Evolutionary conservation across 768 basidiomycete species (phyloP).

Genomic region (Suillus bovinus): DNA sequence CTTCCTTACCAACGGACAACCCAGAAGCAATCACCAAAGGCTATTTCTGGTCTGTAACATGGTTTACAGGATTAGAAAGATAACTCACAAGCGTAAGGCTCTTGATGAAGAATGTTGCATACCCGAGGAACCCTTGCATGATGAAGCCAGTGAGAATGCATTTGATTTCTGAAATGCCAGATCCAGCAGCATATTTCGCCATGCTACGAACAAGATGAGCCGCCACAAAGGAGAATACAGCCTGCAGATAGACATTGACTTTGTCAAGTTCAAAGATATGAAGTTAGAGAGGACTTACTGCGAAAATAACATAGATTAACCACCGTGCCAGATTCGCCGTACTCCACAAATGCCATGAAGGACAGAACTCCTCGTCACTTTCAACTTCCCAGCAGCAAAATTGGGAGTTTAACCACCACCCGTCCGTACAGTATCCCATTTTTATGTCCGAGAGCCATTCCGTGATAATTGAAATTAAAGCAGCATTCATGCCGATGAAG

Average conservation of each 20-base stretch:
- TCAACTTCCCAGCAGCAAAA: constrained; percentile 99
- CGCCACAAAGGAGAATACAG: constrained; percentile 79
- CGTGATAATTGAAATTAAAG: constrained; percentile 90
- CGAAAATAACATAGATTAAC: constrained; percentile 85
- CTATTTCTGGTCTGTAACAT: constrained; percentile 42
- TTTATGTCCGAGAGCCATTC: constrained; percentile 98
- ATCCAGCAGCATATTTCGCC: constrained; percentile 95
- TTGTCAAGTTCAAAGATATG: neutral
- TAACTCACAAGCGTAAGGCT: constrained; percentile 82
- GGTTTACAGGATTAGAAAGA: constrained; percentile 3
- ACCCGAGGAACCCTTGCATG: constrained; percentile 93
- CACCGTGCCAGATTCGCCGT: constrained; percentile 68
- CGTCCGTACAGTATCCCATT: constrained; percentile 94
- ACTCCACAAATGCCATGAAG: constrained; percentile 94
- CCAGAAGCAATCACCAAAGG: constrained; percentile 97
- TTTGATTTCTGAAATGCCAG: constrained; percentile 98
- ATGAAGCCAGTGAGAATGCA: constrained; percentile 96
- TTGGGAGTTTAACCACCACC: constrained; percentile 98
- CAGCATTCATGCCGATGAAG: constrained; percentile 92
- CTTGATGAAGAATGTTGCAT: constrained; percentile 91
- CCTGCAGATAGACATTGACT: constrained; percentile 44
- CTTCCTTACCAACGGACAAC: constrained; percentile 96
- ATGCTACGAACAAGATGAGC: constrained; percentile 86
- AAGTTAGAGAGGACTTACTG: constrained; percentile 55
- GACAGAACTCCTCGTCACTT: constrained; percentile 76